Evolutionary conservation across 345 rosid species (phyloP), one percentile per base, ranked within the genome.

Genomic region (Firmiana major): DNA sequence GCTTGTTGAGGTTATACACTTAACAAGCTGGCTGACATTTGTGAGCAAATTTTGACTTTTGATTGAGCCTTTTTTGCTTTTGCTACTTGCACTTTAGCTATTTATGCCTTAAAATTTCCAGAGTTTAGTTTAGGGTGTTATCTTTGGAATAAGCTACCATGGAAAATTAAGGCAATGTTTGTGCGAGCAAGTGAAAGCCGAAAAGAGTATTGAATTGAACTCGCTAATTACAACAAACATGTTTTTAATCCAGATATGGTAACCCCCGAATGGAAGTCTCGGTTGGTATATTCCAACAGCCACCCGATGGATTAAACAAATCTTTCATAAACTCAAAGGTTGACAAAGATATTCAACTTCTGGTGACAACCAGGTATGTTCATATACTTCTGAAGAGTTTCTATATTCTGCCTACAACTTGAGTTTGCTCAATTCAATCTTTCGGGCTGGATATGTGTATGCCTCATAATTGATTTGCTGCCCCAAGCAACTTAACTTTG

Each of bases 391-490:
- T 46, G 2, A 31, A 36, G 22, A 40, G 36, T 19, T 21, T 19
- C 24, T 45, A 31, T 4, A 3, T 57, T 40, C 79, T 34, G 13
- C 67, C 77, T 83, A 87, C 24, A 93, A 76, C 81, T 95, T 95
- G 85, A 93, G 99, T 81, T 95, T 95, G 83, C 87, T 81, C 26
- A 95, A 62, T 74, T 95, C 94, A 79, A 95, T 84, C 80, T 74
- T 89, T 58, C 55, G 76, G 55, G 81, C 79, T 13, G 96, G 92
- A 79, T 90, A 93, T 15, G 98, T 85, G 79, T 93, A 93, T 13
- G 93, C 99, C 81, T 93, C 99, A 31, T 91, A 93, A 66, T 95
- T 88, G 85, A 95, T 93, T 74, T 88, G 87, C 62, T 95, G 98
- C 68, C 99, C 99, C 83, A 94, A 58, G 78, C 82, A 77, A 81